Base-by-base conservation (phyloP, 768 basidiomycete species). In the Lepiota brunneoincarnata region DNA sequence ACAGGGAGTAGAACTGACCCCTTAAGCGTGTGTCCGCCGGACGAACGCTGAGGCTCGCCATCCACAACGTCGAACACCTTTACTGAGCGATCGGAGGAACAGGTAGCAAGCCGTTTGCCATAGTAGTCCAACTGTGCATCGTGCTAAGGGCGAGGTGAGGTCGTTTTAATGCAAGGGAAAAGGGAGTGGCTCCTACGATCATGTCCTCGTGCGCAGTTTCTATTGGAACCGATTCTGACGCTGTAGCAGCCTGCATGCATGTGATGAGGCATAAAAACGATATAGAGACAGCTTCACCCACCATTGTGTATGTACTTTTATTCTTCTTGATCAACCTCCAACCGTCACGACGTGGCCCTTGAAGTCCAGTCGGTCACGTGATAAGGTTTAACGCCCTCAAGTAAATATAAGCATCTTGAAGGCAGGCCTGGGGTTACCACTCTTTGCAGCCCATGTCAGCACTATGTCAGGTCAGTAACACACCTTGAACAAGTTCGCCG, bases 41-140 rank as follows among this genome's bases (percentile, higher is more conserved):
- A 60, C 28, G 81, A 74, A 59, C 82, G 78, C 68, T 85, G 83
- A 11, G 87, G 70, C 61, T 95, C 91, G 23, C 93, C 94, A 43
- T 94, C 89, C 37, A 95, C 84, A 15, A 98, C 88, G 63, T 97
- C 93, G 66, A 98, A 98, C 9, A 98, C 86, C 64, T 93, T 90
- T 58, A 99, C 89, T 0, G 93, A 96, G 49, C 93, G 81, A 73
- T 99, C 97, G 0, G 93, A 95, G 1, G 93, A 96, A 67, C 95
- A 97, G 0, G 97, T 98, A 4, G 97, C 97, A 3, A 99, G 84
- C 39, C 95, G 84, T 69, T 94, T 93, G 31, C 94, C 95, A 63
- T 97, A 97, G 77, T 97, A 98, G 72, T 99, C 96, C 17, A 99
- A 75, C 64, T 98, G 97, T 17, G 96, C 95, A 68, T 99, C 97